A percentile compares a stretch with the other conserved stretches of the same genome.
phyloP scores from a whole-genome alignment of 768 basidiomycete genomes.

The Hortiboletus campestris region DNA sequence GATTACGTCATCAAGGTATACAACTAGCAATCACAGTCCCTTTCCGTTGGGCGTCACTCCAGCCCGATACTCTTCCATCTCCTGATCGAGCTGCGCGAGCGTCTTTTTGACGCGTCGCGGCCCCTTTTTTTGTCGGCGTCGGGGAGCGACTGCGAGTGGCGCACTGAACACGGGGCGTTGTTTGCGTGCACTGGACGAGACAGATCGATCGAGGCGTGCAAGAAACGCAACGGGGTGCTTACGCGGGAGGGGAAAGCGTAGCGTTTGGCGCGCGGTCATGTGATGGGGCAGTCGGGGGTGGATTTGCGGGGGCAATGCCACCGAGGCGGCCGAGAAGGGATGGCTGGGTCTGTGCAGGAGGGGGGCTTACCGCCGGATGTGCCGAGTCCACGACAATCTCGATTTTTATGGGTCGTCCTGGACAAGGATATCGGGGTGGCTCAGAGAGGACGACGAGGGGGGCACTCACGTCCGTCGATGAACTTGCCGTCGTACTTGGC shows the following conservation, averaged over 20 bases:
- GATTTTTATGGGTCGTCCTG: conserved; percentile 67
- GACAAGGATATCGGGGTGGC: background rate
- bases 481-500: conserved; percentile 75
- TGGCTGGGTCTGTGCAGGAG: conserved; percentile 30
- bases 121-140: conserved; percentile 63
- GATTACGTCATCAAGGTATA: conserved; percentile 18
- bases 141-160: conserved; percentile 30
- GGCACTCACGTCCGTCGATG: conserved; percentile 56
- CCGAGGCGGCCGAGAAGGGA: conserved; percentile 41
- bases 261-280: conserved; percentile 20
- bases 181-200: conserved; percentile 21
- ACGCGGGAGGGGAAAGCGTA: conserved; percentile 2
- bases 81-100: conserved; percentile 63
- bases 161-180: conserved; percentile 13
- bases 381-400: conserved; percentile 56
- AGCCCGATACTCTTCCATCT: conserved; percentile 79
- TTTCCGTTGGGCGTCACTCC: conserved; percentile 23
- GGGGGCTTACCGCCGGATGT: conserved; percentile 14
- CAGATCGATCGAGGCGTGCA: background rate
- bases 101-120: conserved; percentile 73
- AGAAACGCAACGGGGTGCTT: background rate
- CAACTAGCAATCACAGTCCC: background rate
- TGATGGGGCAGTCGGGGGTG: background rate
- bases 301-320: conserved; percentile 4
- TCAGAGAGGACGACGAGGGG: background rate